Percentiles rank a stretch among this genome's conserved stretches.
Conservation (phyloP, 257 asterid genomes). For the Leptodermis oblonga region DNA sequence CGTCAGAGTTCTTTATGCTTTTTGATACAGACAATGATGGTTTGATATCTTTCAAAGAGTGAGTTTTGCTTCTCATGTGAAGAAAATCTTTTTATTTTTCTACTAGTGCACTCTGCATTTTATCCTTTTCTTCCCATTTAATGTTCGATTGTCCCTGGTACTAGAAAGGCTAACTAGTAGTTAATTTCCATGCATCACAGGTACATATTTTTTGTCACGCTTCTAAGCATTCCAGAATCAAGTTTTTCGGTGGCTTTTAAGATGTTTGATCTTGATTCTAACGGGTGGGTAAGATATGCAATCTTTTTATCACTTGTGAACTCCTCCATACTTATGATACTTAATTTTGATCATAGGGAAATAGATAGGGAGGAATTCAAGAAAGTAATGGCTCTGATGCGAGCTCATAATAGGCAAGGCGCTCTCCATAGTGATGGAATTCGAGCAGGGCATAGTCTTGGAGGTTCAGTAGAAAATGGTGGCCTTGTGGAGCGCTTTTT, state of each 20-base stretch:
- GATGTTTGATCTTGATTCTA: constrained; percentile 87
- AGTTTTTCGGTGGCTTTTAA: constrained; percentile 90
- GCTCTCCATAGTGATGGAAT: constrained; percentile 61
- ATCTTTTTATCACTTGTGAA: constrained; percentile 5
- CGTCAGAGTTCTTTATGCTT: constrained; percentile 84
- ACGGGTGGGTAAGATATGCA: constrained; percentile 47
- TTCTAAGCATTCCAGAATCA: constrained; percentile 88
- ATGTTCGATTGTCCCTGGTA: neutral
- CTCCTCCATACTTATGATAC: constrained; percentile 3
- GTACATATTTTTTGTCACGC: constrained; percentile 84
- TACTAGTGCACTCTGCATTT: neutral
- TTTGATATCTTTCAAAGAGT: constrained; percentile 80
- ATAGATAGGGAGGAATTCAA: constrained; percentile 76
- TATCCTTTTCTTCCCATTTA: constrained; percentile 1
- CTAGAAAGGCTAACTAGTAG: constrained; percentile 18
- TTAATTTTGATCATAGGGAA: constrained; percentile 37
- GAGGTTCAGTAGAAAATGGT: constrained; percentile 65
- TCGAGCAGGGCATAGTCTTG: constrained; percentile 71
- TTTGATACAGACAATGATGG: constrained; percentile 85
- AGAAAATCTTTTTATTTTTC: constrained; percentile 12
- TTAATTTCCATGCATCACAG: constrained; percentile 35
- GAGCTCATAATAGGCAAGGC: constrained; percentile 84
- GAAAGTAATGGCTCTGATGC: constrained; percentile 89
- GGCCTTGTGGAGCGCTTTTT: constrained; percentile 78
- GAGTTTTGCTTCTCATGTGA: constrained; percentile 27